A percentile compares a stretch with the other conserved stretches of the same genome.
Evolutionary conservation across 805 yeast genomes (phyloP).

Genomic region (Scheffersomyces ergatensis): DNA sequence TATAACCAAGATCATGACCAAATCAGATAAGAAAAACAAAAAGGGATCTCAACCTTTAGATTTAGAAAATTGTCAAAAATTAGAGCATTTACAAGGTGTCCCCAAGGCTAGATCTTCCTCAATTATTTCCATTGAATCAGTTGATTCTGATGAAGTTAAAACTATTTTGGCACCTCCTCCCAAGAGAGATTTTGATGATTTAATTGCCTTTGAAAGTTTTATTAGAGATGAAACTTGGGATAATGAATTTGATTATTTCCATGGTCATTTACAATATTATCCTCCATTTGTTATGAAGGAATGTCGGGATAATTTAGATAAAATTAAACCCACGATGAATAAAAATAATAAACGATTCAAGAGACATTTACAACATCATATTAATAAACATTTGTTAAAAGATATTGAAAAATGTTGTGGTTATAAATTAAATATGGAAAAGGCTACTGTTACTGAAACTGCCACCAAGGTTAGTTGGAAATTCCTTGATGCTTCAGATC

Average conservation of each 20-base stretch:
- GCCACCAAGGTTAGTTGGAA: slow-evolving; percentile 59
- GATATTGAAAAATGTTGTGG: slow-evolving; percentile 67
- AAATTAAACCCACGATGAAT: slow-evolving; percentile 69
- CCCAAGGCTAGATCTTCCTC: slow-evolving; percentile 40
- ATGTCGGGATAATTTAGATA: slow-evolving; percentile 67
- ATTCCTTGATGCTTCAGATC: slow-evolving; percentile 56
- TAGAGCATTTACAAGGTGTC: slow-evolving; percentile 35
- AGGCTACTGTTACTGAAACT: slow-evolving; percentile 45
- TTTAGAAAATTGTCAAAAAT: slow-evolving; percentile 35
- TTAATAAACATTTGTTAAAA: slow-evolving; percentile 65
- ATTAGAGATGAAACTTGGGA: slow-evolving; percentile 74
- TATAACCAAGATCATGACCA: slow-evolving; percentile 1
- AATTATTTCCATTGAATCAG: slow-evolving; percentile 37
- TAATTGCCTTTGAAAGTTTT: slow-evolving; percentile 60
- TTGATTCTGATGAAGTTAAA: slow-evolving; percentile 21
- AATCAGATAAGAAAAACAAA: not conserved
- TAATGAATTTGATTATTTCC: slow-evolving; percentile 67
- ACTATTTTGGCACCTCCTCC: slow-evolving; percentile 38
- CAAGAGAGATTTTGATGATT: slow-evolving; percentile 55
- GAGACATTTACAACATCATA: slow-evolving; percentile 73
- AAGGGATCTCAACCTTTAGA: slow-evolving; percentile 21
- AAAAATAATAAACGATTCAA: slow-evolving; percentile 69
- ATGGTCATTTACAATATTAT: slow-evolving; percentile 62
- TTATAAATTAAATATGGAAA: slow-evolving; percentile 50
- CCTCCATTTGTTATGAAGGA: slow-evolving; percentile 74